Evolutionary conservation across 2,329 filamentous ascomycete genomes (phyloP).

Genomic region (Hymenoscyphus repandus): DNA sequence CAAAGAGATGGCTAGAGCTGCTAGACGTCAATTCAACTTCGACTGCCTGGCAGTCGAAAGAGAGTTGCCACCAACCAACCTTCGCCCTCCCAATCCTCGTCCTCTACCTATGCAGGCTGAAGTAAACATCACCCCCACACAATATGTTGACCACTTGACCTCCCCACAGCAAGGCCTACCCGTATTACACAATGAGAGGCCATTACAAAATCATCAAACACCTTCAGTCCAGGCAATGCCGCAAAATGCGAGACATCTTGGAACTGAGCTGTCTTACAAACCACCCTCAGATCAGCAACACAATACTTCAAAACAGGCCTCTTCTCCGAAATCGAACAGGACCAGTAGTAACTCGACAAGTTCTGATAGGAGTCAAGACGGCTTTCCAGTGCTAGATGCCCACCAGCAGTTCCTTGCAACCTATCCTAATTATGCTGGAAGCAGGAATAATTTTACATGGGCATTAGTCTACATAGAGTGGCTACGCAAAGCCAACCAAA

Average conservation of each 20-base stretch:
- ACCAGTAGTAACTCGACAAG: neutral
- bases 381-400: neutral
- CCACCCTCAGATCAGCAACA: too few relatives aligned
- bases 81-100: neutral
- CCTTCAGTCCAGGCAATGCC: too few relatives aligned
- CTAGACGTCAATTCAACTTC: constrained; percentile 5
- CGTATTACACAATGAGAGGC: too few relatives aligned
- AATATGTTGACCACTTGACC: too few relatives aligned
- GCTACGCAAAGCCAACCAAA: constrained; percentile 30
- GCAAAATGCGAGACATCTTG: too few relatives aligned
- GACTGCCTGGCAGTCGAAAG: neutral
- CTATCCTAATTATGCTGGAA: constrained; percentile 42
- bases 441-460: constrained; percentile 38
- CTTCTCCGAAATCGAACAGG: neutral
- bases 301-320: neutral
- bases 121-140: too few relatives aligned
- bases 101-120: neutral
- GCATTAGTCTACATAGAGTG: constrained; percentile 41
- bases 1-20: constrained; percentile 11
- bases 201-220: too few relatives aligned
- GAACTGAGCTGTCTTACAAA: too few relatives aligned
- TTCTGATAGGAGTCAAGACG: neutral
- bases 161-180: too few relatives aligned
- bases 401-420: constrained; percentile 36
- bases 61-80: neutral